Base-by-base conservation (phyloP, 257 asterid genomes). In the Fraxinus pennsylvanica region DNA sequence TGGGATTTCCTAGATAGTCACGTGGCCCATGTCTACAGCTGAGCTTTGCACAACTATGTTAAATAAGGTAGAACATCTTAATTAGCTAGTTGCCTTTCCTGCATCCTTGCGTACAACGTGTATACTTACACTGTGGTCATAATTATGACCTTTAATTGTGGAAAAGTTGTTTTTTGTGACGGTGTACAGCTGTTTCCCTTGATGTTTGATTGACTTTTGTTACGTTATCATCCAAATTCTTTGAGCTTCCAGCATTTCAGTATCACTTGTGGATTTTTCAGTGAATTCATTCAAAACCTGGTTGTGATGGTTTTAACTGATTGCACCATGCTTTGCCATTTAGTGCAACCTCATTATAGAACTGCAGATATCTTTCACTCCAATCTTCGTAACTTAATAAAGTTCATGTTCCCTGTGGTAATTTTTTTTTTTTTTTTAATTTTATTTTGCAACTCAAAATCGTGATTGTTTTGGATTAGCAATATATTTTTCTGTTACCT, bases 311-410 rank as follows among this genome's bases (percentile, higher is more conserved):
- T 54, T 54, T 54, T 54, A 5, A n/a, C 65, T 54, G 57, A 47
- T 7, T 54, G 9, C 27, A 54, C n/a, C 65, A 17, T 54, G 57
- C 19, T 83, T 63, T 79, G 76, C 35, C 65, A 47, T 41, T 80
- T 12, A 7, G 59, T 77, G 78, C 25, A 68, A 17, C 72, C 59
- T 65, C 69, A 47, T 41, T 5, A 65, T 59, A 43, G n/a, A 13
- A n/a, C 74, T 25, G 17, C 73, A 69, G 17, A 47, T 27, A 9
- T 50, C 36, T 14, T 8, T 57, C 3, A 3, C 29, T 59, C 9
- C 21, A 8, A 57, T 57, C 30, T 22, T 59, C 67, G 0, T 59
- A 0, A 5, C 9, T 57, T 57, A 59, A 9, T 59, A 38, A 78
- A 25, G 72, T 78, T 61, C 35, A 73, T 8, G 12, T 33, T 45